Evolutionary conservation across 805 yeast genomes (phyloP).

Genomic region (Nakazawaea wickerhamii): DNA sequence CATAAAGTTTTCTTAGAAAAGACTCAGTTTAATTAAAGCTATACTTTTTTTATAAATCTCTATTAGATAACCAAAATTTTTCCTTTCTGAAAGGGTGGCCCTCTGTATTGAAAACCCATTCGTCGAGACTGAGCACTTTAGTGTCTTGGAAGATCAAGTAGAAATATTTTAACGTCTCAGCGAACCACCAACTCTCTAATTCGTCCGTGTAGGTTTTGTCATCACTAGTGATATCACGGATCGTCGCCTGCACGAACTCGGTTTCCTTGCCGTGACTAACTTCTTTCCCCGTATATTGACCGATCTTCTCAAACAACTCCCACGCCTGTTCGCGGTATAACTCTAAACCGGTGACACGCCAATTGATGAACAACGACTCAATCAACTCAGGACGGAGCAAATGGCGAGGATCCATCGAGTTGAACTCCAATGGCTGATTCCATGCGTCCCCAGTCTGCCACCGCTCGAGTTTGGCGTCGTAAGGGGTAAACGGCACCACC

Average conservation of each 20-base stretch:
- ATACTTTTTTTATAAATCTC: neutral
- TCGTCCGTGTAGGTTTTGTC: conserved; percentile 24
- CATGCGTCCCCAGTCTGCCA: conserved; percentile 10
- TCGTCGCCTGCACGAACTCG: conserved; percentile 13
- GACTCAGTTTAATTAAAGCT: too few species aligned
- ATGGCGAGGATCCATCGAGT: conserved; percentile 30
- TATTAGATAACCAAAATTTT: conserved; percentile 7
- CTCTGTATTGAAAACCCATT: conserved; percentile 54
- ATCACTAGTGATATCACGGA: conserved; percentile 20
- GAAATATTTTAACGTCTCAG: conserved; percentile 55
- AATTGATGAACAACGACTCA: conserved; percentile 54
- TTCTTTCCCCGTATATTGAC: conserved; percentile 24
- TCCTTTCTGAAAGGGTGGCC: conserved; percentile 49
- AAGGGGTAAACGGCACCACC: conserved; percentile 8
- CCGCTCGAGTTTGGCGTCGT: neutral
- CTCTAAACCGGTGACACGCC: conserved; percentile 54
- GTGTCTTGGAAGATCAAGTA: conserved; percentile 43
- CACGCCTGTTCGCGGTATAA: conserved; percentile 53
- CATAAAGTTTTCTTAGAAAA: conserved; percentile 38
- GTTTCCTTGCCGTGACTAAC: conserved; percentile 25
- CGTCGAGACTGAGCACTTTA: conserved; percentile 39
- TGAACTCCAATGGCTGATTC: conserved; percentile 17
- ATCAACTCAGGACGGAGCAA: conserved; percentile 57
- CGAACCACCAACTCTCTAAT: conserved; percentile 49
- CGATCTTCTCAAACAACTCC: conserved; percentile 36